Conservation (phyloP, 305 asterid species). For the Euphrasia arctica region DNA sequence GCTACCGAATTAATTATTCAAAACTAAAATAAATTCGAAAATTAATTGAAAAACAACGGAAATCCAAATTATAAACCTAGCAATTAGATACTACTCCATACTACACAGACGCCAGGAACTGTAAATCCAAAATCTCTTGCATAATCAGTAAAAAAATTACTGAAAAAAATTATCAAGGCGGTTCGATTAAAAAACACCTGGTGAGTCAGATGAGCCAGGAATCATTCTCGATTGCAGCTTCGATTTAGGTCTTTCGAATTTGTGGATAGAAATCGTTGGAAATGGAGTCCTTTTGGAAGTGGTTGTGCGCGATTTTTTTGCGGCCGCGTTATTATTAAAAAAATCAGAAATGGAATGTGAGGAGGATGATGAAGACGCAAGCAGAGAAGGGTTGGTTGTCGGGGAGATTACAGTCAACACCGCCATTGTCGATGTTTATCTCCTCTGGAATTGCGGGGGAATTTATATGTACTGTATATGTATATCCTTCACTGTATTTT, state of each 20-base stretch:
- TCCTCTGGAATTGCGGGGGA: conserved; percentile 29
- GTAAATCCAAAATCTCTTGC: neutral
- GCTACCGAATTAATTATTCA: too few species aligned
- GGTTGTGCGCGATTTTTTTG: conserved; percentile 14
- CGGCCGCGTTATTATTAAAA: conserved; percentile 18
- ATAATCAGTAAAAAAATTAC: neutral
- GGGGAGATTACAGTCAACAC: conserved; percentile 47
- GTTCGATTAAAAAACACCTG: conserved; percentile 21
- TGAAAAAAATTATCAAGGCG: neutral
- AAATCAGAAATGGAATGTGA: conserved; percentile 25
- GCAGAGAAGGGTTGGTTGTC: conserved; percentile 33
- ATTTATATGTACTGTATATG: neutral
- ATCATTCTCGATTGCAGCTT: conserved; percentile 30
- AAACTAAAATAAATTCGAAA: too few species aligned
- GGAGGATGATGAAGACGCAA: conserved; percentile 31
- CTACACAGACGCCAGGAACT: neutral
- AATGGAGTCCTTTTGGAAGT: conserved; percentile 28
- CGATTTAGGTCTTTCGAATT: conserved; percentile 21
- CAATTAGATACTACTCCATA: too few species aligned
- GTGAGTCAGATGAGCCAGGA: conserved; percentile 34
- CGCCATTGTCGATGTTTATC: conserved; percentile 58
- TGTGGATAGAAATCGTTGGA: conserved; percentile 21
- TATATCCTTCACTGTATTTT: neutral
- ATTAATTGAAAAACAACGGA: neutral
- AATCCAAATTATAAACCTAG: neutral